Evolutionary conservation across 2,329 filamentous ascomycete genomes (phyloP).

Genomic region (Fusarium sp.): DNA sequence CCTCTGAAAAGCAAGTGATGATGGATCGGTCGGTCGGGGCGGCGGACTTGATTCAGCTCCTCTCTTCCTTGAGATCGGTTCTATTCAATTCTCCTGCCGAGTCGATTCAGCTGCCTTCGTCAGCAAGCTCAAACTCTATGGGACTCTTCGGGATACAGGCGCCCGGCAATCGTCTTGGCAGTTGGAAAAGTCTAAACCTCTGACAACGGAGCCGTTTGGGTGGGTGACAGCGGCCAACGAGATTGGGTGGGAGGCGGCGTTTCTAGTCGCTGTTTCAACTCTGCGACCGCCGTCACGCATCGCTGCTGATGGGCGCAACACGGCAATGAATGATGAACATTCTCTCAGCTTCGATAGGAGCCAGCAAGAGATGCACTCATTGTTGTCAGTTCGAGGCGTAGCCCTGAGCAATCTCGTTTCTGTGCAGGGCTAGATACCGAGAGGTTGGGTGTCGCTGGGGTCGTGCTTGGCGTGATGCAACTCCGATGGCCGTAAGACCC

Average conservation of each 20-base stretch:
- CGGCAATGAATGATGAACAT: constrained; percentile 1
- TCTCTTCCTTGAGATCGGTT: constrained; percentile 8
- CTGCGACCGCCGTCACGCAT: constrained; percentile 20
- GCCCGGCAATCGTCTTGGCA: background rate
- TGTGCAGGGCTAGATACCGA: constrained; percentile 23
- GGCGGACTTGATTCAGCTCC: constrained; percentile 21
- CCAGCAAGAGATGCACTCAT: background rate
- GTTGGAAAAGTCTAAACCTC: constrained; percentile 5
- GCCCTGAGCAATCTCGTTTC: constrained; percentile 11
- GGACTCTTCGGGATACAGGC: background rate
- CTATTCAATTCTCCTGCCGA: background rate
- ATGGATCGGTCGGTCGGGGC: constrained; percentile 5
- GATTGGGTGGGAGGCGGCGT: constrained; percentile 13
- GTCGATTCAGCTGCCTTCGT: background rate
- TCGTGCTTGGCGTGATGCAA: constrained; percentile 22
- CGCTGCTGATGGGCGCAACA: constrained; percentile 2
- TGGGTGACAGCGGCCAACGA: constrained; percentile 1
- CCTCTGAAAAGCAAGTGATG: constrained; percentile 15
- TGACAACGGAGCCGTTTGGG: constrained; percentile 9
- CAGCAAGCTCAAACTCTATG: background rate
- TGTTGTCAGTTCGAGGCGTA: background rate
- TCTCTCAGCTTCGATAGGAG: background rate
- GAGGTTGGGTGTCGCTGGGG: constrained; percentile 18
- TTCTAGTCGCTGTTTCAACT: constrained; percentile 36
- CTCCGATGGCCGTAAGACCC: constrained; percentile 10